Evolutionary conservation across 78 protist species (phyloP).

Genomic region (Tieghemostelium lacteum): DNA sequence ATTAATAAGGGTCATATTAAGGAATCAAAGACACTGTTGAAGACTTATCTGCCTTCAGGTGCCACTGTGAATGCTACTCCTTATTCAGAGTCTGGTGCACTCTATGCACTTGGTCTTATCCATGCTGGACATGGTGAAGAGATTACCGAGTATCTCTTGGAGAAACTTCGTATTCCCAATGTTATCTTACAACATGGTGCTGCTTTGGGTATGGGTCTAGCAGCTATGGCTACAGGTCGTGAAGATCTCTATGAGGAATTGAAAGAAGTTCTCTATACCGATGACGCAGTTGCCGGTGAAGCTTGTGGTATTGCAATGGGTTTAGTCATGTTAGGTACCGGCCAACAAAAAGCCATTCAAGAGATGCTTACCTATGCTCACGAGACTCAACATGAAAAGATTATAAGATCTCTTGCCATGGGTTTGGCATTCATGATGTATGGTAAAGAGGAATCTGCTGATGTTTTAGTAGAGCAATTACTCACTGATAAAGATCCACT

Average conservation of each 20-base stretch:
- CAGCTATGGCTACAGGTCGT: conserved; percentile 92
- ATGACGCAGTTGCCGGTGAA: conserved; percentile 97
- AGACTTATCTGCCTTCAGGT: conserved; percentile 55
- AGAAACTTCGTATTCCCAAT: conserved; percentile 48
- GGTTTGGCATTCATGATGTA: conserved; percentile 93
- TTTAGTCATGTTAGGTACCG: conserved; percentile 95
- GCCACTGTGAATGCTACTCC: conserved; percentile 84
- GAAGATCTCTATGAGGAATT: conserved; percentile 88
- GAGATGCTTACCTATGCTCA: conserved; percentile 96
- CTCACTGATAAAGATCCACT: conserved; percentile 84
- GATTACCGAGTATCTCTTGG: conserved; percentile 66
- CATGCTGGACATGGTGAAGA: conserved; percentile 95
- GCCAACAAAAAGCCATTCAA: conserved; percentile 72
- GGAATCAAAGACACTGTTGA: conserved; percentile 41
- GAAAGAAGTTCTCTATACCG: conserved; percentile 78
- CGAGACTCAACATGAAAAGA: conserved; percentile 99
- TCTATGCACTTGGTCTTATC: conserved; percentile 98
- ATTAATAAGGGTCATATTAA: conserved; percentile 88
- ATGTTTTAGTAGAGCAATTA: conserved; percentile 89
- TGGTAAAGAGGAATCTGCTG: conserved; percentile 92
- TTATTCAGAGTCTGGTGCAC: conserved; percentile 97
- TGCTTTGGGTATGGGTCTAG: conserved; percentile 97
- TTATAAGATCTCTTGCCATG: conserved; percentile 94
- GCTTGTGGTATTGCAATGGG: conserved; percentile 99
- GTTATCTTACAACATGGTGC: conserved; percentile 98